Percentiles rank a stretch among this genome's conserved stretches.
Evolutionary conservation across 345 rosid genomes (phyloP).

Genomic region (Citrus hindsii): DNA sequence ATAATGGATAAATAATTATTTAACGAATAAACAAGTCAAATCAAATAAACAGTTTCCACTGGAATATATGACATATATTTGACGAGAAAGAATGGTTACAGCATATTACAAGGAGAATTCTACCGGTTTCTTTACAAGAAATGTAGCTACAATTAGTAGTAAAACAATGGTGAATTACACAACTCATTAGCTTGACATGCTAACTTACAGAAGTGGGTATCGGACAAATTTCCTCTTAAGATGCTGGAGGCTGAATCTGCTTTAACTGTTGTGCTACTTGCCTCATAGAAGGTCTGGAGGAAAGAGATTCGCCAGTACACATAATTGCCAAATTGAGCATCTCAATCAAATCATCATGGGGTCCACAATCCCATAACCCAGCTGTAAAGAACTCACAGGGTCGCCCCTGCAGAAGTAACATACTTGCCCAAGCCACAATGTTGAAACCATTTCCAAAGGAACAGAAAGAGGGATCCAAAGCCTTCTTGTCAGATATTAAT

Average conservation of each 20-base stretch:
- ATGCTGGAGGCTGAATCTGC: conserved; percentile 39
- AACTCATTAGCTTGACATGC: conserved; percentile 16
- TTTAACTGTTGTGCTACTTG: conserved; percentile 45
- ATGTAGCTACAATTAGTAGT: conserved; percentile 12
- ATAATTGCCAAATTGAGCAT: conserved; percentile 36
- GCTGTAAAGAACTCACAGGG: conserved; percentile 37
- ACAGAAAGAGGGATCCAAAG: conserved; percentile 49
- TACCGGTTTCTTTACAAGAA: conserved; percentile 15
- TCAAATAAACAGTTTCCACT: background rate
- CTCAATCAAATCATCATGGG: conserved; percentile 41
- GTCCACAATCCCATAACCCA: conserved; percentile 49
- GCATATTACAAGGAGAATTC: conserved; percentile 14
- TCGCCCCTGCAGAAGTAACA: conserved; percentile 39
- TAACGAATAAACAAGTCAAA: background rate
- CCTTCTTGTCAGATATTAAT: conserved; percentile 50
- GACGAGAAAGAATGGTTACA: conserved; percentile 3
- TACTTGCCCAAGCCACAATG: conserved; percentile 49
- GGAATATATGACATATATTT: background rate
- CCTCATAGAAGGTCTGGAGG: conserved; percentile 53
- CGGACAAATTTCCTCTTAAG: conserved; percentile 26
- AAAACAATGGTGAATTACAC: conserved; percentile 17
- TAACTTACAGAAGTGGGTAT: conserved; percentile 22
- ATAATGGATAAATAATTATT: background rate
- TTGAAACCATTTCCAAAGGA: conserved; percentile 49
- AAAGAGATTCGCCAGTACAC: conserved; percentile 46